Conservation (phyloP, 2,329 filamentous ascomycete genomes). For the Zasmidium citrigriseum region DNA sequence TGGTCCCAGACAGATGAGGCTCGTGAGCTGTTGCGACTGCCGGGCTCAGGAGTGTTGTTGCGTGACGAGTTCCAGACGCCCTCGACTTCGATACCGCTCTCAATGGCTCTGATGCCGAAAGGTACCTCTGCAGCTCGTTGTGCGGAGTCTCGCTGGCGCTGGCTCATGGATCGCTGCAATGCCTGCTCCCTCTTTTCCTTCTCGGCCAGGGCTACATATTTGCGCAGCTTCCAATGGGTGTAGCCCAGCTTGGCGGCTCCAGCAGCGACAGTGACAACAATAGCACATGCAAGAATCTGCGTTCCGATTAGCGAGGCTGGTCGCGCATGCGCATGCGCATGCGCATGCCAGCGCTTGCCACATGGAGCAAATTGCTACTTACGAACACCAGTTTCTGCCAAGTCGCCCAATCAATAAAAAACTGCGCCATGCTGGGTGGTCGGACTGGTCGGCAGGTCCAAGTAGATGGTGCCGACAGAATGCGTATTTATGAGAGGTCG, state of each 20-base stretch:
- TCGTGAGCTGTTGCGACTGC: constrained; percentile 28
- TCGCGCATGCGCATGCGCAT: too few species aligned
- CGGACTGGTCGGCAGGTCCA: neutral
- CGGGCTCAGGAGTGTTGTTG: constrained; percentile 41
- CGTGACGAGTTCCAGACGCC: constrained; percentile 65
- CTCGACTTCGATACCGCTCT: constrained; percentile 79
- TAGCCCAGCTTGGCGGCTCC: constrained; percentile 66
- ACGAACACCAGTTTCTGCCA: constrained; percentile 94
- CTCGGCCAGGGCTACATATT: constrained; percentile 39
- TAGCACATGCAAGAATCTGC: constrained; percentile 71
- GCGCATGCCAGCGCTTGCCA: constrained; percentile 11
- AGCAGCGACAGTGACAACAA: constrained; percentile 67
- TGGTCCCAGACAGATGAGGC: constrained; percentile 22
- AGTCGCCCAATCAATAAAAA: constrained; percentile 64
- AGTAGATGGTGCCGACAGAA: neutral
- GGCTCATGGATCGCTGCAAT: constrained; percentile 36
- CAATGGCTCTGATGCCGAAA: constrained; percentile 82
- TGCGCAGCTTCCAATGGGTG: constrained; percentile 43
- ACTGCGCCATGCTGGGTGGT: constrained; percentile 26
- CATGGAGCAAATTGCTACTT: constrained; percentile 41
- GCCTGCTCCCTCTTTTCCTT: constrained; percentile 31
- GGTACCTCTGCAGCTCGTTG: constrained; percentile 55
- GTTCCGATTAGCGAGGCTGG: constrained; percentile 29
- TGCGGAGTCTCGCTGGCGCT: constrained; percentile 14
- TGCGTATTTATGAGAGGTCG: neutral